Evolutionary conservation across 495 filamentous ascomycete species (phyloP).

Genomic region (Pseudomonodictys pantanalensis): DNA sequence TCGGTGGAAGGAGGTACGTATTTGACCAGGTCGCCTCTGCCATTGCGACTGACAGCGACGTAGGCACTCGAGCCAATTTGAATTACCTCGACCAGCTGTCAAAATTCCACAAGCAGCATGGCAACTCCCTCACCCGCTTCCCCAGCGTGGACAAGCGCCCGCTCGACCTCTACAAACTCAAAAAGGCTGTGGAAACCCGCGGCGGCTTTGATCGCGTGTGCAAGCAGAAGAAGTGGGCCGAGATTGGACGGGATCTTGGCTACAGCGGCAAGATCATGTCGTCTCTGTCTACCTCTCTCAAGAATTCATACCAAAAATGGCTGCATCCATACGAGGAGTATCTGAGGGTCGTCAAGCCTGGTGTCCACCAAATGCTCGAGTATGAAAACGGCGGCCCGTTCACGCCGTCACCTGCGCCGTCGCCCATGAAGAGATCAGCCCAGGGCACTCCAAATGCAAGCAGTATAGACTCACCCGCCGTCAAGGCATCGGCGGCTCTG

Average conservation of each 20-base stretch:
- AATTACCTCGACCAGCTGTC: conserved; percentile 92
- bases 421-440: conserved; percentile 75
- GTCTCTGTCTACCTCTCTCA: conserved; percentile 95
- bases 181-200: conserved; percentile 90
- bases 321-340: conserved; percentile 97
- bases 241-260: conserved; percentile 93
- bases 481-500: conserved; percentile 65
- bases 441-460: conserved; percentile 66
- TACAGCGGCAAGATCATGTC: conserved; percentile 99
- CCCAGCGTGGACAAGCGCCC: conserved; percentile 98
- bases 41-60: conserved; percentile 19
- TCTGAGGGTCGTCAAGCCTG: conserved; percentile 84
- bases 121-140: conserved; percentile 87
- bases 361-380: conserved; percentile 94
- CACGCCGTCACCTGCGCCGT: conserved; percentile 85
- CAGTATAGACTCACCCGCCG: conserved; percentile 66
- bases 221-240: conserved; percentile 98
- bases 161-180: conserved; percentile 90
- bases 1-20: conserved; percentile 95
- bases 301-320: conserved; percentile 97
- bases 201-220: conserved; percentile 95
- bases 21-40: conserved; percentile 24
- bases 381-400: conserved; percentile 89
- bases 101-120: conserved; percentile 97
- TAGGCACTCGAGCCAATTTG: conserved; percentile 90